Conservation (phyloP, 345 rosid species). For the Eucalyptus pumila region DNA sequence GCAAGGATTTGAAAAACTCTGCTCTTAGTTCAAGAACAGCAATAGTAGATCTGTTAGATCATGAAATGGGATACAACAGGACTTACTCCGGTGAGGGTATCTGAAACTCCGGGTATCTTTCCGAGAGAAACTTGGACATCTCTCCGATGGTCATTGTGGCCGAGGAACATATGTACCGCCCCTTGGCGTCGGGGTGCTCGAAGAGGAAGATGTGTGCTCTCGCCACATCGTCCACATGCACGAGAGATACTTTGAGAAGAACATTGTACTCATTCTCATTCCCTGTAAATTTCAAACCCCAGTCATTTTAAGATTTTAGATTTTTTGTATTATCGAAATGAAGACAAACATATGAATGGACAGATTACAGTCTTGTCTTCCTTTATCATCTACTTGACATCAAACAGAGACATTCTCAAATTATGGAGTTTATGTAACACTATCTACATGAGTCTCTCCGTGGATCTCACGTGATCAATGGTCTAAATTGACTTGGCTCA, state of each 20-base stretch:
- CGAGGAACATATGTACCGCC: slow-evolving; percentile 23
- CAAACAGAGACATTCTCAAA: background rate
- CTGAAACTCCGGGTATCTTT: slow-evolving; percentile 13
- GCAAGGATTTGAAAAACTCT: background rate
- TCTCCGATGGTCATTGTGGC: background rate
- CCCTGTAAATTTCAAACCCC: background rate
- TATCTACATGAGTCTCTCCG: background rate
- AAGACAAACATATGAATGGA: background rate
- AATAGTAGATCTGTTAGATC: background rate
- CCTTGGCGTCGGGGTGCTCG: slow-evolving; percentile 14
- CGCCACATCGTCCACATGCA: slow-evolving; percentile 21
- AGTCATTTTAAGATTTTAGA: background rate
- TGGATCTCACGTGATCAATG: background rate
- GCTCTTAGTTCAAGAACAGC: background rate
- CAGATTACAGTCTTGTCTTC: background rate
- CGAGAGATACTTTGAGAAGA: background rate
- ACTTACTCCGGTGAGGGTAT: slow-evolving; percentile 11
- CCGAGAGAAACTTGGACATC: slow-evolving; percentile 7
- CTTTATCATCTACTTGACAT: background rate
- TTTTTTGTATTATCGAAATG: background rate
- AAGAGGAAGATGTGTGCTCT: slow-evolving; percentile 29
- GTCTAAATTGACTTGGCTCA: background rate
- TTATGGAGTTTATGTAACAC: background rate
- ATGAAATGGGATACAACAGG: background rate
- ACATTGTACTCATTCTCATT: background rate